Evolutionary conservation across 441 rosid genomes (phyloP).

Genomic region (Erysimum cheiri): DNA sequence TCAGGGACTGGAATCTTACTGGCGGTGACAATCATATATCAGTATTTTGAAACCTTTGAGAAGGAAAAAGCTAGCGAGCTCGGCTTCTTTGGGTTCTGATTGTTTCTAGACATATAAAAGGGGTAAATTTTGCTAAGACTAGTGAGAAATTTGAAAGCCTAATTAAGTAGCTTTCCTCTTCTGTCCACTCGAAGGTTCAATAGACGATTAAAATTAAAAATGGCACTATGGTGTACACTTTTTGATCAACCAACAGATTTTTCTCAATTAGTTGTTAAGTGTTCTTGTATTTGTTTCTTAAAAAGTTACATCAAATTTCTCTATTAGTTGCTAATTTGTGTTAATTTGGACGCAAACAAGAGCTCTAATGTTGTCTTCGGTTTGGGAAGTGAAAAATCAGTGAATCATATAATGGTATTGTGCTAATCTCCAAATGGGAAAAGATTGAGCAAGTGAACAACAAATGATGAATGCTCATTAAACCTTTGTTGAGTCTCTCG

Average conservation of each 20-base stretch:
- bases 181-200: background rate
- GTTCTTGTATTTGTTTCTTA: background rate
- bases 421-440: too few relatives aligned
- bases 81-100: constrained; percentile 71
- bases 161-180: constrained; percentile 9
- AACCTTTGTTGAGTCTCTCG: too few relatives aligned
- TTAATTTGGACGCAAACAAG: too few relatives aligned
- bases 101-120: constrained; percentile 13
- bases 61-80: constrained; percentile 98
- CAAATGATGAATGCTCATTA: too few relatives aligned
- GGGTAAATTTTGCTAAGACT: constrained; percentile 34
- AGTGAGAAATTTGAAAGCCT: constrained; percentile 16
- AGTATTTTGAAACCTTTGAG: constrained; percentile 94
- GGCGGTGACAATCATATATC: constrained; percentile 87
- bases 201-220: constrained; percentile 9
- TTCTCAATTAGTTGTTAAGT: background rate
- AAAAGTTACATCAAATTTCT: too few relatives aligned
- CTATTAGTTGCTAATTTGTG: too few relatives aligned
- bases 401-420: too few relatives aligned
- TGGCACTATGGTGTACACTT: constrained; percentile 18
- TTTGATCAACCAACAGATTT: constrained; percentile 26
- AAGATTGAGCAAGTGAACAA: too few relatives aligned
- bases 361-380: background rate
- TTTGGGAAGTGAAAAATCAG: too few relatives aligned
- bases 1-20: constrained; percentile 73